A percentile compares a stretch with the other conserved stretches of the same genome.
These are phyloP conservation scores for Athelia psychrophila DNA, from an alignment of 1,284 basidiomycete genomes.

Conservation along the genomic window DNA sequence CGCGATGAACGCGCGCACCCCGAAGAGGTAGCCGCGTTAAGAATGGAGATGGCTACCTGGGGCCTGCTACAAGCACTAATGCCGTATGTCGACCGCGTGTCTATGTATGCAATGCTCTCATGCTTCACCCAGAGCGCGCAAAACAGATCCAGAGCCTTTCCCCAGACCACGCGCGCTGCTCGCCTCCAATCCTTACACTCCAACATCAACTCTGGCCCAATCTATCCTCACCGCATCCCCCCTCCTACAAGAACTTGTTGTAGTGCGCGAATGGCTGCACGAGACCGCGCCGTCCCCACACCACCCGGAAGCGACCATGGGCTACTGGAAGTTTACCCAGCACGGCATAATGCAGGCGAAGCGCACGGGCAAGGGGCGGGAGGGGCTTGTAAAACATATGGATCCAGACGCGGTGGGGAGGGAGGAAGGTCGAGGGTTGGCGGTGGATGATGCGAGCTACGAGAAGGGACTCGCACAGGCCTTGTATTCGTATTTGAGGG, in stretches of 20 bases:
- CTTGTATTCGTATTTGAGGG: slow-evolving; percentile 76
- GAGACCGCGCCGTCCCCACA: slow-evolving; percentile 59
- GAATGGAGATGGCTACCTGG: slow-evolving; percentile 83
- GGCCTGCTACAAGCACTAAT: slow-evolving; percentile 71
- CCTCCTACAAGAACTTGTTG: slow-evolving; percentile 65
- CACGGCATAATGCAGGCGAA: slow-evolving; percentile 63
- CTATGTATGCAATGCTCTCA: background rate
- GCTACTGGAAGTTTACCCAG: slow-evolving; percentile 85
- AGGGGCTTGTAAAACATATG: slow-evolving; percentile 60
- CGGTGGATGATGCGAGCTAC: slow-evolving; percentile 72
- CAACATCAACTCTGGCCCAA: slow-evolving; percentile 70
- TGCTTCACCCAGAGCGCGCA: slow-evolving; percentile 47
- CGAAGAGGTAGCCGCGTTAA: slow-evolving; percentile 58
- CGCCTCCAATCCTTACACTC: slow-evolving; percentile 72
- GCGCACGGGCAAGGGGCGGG: slow-evolving; percentile 48
- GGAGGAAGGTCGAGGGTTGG: slow-evolving; percentile 51
- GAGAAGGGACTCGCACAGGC: slow-evolving; percentile 76
- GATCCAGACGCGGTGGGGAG: slow-evolving; percentile 74
- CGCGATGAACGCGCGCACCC: slow-evolving; percentile 33
- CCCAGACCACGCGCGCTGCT: slow-evolving; percentile 53
- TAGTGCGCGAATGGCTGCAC: slow-evolving; percentile 82
- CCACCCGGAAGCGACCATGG: slow-evolving; percentile 67
- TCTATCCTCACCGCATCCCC: slow-evolving; percentile 61
- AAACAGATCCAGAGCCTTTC: slow-evolving; percentile 46
- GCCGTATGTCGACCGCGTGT: slow-evolving; percentile 41